phyloP scores from a whole-genome alignment of 371 early-diverging fungal species.

The Mucor irregularis region DNA sequence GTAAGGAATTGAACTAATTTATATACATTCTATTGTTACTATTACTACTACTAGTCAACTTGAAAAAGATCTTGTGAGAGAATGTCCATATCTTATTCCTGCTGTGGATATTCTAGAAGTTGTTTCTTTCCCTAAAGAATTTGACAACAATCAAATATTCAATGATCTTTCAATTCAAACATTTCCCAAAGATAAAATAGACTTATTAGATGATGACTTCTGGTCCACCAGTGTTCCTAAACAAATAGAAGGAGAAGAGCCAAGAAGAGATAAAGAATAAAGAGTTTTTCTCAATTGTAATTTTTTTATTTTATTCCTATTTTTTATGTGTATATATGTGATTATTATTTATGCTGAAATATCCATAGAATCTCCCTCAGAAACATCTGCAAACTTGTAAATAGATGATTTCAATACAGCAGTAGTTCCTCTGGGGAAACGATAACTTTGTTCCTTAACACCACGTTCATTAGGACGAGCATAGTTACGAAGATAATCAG shows the following conservation, averaged over 20 bases:
- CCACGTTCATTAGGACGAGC: constrained; percentile 88
- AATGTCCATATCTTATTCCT: constrained; percentile 58
- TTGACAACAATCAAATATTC: constrained; percentile 60
- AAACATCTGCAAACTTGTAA: constrained; percentile 35
- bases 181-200: constrained; percentile 22
- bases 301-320: no score
- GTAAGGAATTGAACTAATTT: neutral
- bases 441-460: constrained; percentile 83
- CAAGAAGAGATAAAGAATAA: neutral
- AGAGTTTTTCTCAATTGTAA: no score
- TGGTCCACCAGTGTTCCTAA: constrained; percentile 4
- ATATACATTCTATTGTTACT: neutral
- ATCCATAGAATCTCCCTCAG: constrained; percentile 56
- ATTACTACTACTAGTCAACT: constrained; percentile 48
- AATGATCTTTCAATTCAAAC: constrained; percentile 53
- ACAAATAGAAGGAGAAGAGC: neutral
- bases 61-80: constrained; percentile 45
- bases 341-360: constrained; percentile 45
- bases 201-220: constrained; percentile 2
- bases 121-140: constrained; percentile 48
- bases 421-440: constrained; percentile 47
- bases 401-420: constrained; percentile 51
- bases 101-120: constrained; percentile 43
- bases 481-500: constrained; percentile 88
- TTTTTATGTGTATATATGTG: no score